Base-by-base conservation (phyloP, 257 asterid genomes). In the Solanum commersonii region DNA sequence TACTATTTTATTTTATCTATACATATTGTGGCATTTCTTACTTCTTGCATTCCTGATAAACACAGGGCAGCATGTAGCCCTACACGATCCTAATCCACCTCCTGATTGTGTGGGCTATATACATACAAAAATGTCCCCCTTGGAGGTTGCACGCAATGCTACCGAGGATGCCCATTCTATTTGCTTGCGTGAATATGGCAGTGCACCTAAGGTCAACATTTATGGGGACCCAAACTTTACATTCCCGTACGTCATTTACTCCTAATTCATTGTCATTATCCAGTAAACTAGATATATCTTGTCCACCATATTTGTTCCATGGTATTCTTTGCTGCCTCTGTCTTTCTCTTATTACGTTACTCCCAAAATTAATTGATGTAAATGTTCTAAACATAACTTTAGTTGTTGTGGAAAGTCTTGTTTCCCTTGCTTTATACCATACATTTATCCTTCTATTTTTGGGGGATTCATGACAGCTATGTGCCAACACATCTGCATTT, bases 41-140 rank as follows among this genome's bases (percentile, higher is more conserved):
- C 37, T 81, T 78, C 2, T 60, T 82, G 84, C 84, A 70, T 76
- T 87, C 14, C 15, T 87, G 88, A 35, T 33, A 38, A 91, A 88
- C 89, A 90, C 97, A 96, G 99, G 99, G 87, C 99, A 97, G 94
- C 99, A 97, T 15, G 98, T 97, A 87, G 99, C 96, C 29, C 91
- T 97, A 90, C 98, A 96, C 8, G 97, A 96, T 90, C 99, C 99
- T 46, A 92, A 92, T 86, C 99, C 99, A 20, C 93, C 87, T 89
- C 98, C 98, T 59, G 91, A 97, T 87, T 93, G 96, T 85, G 93
- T 97, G 25, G 99, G 99, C 38, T 97, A 94, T 44, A 97, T 97
- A 89, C 96, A 97, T 88, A 96, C 96, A 12, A 97, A 97, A 91
- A 96, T 96, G 99, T 97, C 99, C 34, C 98, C 98, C 0, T 90